Base-by-base conservation (phyloP, 1,284 basidiomycete species). In the Apiotrichum veenhuisii region DNA sequence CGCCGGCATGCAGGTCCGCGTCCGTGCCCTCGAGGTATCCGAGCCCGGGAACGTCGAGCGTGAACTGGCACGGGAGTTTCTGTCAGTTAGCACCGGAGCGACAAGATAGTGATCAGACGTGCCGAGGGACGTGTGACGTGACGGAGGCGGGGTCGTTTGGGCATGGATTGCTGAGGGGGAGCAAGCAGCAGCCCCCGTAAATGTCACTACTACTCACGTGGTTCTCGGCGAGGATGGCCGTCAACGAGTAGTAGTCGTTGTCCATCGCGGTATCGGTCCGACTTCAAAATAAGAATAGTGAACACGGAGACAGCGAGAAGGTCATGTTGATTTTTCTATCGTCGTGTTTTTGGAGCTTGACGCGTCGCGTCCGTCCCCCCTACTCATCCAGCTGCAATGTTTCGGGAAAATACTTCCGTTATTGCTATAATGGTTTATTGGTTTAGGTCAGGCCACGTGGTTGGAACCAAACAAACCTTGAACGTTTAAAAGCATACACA, bases 21-120 rank as follows among this genome's bases (percentile, higher is more conserved):
- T 92, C 88, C 49, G 83, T 83, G 34, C 90, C 89, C 54, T 88
- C 88, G 17, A 94, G 82, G 70, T 92, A 89, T 0, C 91, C 91
- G 80, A 94, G 85, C 50, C 86, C 85, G 5, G 85, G 85, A n/a
- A 94, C 85, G 58, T 88, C 85, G 45, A 88, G 81, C 64, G 88
- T 88, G 80, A 95, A 94, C 3, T 86, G 88, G 71, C 91, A 93
- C 76, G 89, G 87, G 40, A 94, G 81, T 83, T 92, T 94, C 88
- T 91, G 67, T 4, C 17, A 12, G 38, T 20, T 15, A 26, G 45
- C 15, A 4, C 10, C 14, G 7, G 23, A 12, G 25, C 40, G 2
- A 14, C 2, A 7, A 15, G 38, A 3, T 3, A 17, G 34, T 17
- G 12, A 17, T 4, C 7, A 12, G 26, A 33, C 41, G 7, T 2